A percentile compares a stretch with the other conserved stretches of the same genome.
These are phyloP conservation scores for Salvia rosmarinus DNA, from an alignment of 257 asterid genomes.

Conservation along the genomic window DNA sequence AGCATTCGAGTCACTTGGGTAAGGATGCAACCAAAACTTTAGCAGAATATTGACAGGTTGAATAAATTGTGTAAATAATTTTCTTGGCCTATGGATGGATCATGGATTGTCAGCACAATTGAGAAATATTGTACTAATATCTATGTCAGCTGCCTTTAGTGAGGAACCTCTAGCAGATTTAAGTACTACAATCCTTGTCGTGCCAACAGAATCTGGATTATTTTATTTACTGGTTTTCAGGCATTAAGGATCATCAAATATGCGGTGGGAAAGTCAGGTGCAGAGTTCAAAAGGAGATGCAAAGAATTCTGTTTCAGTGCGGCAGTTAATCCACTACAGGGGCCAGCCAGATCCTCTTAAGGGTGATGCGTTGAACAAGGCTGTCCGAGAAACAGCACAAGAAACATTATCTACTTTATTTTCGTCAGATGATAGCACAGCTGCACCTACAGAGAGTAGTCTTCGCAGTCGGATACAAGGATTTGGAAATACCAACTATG, in stretches of 20 bases:
- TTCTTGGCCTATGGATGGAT: not conserved
- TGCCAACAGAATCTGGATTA: constrained; percentile 10
- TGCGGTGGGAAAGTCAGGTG: constrained; percentile 90
- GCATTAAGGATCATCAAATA: constrained; percentile 88
- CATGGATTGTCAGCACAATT: not conserved
- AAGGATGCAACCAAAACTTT: not conserved
- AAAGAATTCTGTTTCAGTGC: constrained; percentile 80
- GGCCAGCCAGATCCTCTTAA: constrained; percentile 94
- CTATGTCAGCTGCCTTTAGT: not conserved
- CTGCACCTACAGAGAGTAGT: constrained; percentile 63
- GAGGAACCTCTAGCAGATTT: not conserved
- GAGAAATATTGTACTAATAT: not conserved
- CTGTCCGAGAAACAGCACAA: constrained; percentile 96
- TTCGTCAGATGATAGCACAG: constrained; percentile 75
- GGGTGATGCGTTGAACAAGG: constrained; percentile 92
- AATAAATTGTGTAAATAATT: not conserved
- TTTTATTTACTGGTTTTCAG: constrained; percentile 43
- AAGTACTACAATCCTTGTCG: not conserved
- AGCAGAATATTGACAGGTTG: not conserved
- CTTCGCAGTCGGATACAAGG: constrained; percentile 94
- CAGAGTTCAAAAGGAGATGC: constrained; percentile 98
- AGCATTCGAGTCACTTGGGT: not conserved
- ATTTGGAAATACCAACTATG: constrained; percentile 80
- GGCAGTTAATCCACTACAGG: constrained; percentile 90
- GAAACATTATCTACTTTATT: constrained; percentile 87